Evolutionary conservation across 2,329 filamentous ascomycete species (phyloP), one percentile per base, ranked within the genome.

Genomic region (Pseudocercospora cruenta): DNA sequence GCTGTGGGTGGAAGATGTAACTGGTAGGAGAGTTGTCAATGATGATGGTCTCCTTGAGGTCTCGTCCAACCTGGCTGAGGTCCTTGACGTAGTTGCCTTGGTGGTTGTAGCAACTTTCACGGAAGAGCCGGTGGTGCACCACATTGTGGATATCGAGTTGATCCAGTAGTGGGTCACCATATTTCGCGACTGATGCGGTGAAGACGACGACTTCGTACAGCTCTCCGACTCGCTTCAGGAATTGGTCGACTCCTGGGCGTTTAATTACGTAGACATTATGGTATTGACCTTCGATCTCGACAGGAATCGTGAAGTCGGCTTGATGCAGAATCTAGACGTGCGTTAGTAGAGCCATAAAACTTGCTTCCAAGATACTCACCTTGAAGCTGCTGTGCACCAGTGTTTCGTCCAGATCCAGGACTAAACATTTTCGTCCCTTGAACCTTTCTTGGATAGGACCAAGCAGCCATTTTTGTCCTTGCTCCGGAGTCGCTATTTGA

Each of bases 201-300:
- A 99, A 99, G 54, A 99, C 94, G 26, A 99, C 95, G 58, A 99
- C 94, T 82, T 99, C 95, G 76, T 98, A 99, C 58, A 99, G 85
- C 81, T 99, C 95, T 58, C 95, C 95, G 39, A 99, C 94, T 66
- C 95, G 86, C 84, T 98, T 98, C 93, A 99, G 97, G 80, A 99
- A 99, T 70, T 96, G 90, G 77, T 99, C 95, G 21, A 99, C 95
- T 62, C 95, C 95, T n/a, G 95, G 95, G 75, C 95, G 89, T 83
- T 99, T 99, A 79, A 99, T 99, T 71, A 99, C 95, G 78, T 99
- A 99, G 62, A 99, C 96, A 76, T 99, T 99, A 82, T 99, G 95
- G 78, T 96, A 98, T 79, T 97, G 96, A 64, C 95, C 95, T 82
- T 99, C 95, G 70, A 99, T 99, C 77, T 99, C 95, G 31, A 99